Evolutionary conservation across 2,329 filamentous ascomycete species (phyloP), one percentile per base, ranked within the genome.

Genomic region (Hymenotorrendiella dingleyae): DNA sequence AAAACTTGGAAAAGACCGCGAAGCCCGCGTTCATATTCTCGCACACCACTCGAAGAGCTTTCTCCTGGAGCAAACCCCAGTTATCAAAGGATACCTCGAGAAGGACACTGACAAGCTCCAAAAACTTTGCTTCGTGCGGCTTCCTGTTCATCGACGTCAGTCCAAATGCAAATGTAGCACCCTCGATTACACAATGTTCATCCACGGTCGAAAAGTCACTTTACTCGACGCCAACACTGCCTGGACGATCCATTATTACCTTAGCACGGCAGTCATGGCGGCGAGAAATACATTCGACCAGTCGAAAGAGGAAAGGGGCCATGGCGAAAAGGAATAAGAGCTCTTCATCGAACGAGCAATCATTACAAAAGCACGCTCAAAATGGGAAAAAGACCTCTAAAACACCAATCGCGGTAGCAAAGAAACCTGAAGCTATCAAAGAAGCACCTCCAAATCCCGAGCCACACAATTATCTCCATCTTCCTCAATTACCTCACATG

Each of bases 401-500:
- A 19, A 50, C 54, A 40, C 14, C 40, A n/a, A 14, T 26, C 11
- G 16, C 29, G 11, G 19, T 36, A 23, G 27, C 48, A 11, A 50
- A 54, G 21, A 40, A 48, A 22, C 7, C 23, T 1, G 47, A 54
- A 29, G n/a, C 42, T 17, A n/a, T 27, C 11, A 39, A 34, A 10
- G 12, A 38, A 37, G 33, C 48, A 33, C 16, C 29, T 8, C 35
- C 32, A 4, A 16, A 71, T 12, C 62, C 69, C 33, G 40, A 35
- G 47, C 43, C 55, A 17, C 54, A 43, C 24, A 78, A 77, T 53
- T 82, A 82, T 52, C 57, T 80, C 7, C 73, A 79, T 57, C 62
- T 80, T 43, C 67, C 74, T 57, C 45, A 63, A 32, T 58, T 84
- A 43, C 77, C 82, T 19, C 84, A 86, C 55, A 78, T 89, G 63